Base-by-base conservation (phyloP, 495 filamentous ascomycete genomes). In the Daldinia grandis region DNA sequence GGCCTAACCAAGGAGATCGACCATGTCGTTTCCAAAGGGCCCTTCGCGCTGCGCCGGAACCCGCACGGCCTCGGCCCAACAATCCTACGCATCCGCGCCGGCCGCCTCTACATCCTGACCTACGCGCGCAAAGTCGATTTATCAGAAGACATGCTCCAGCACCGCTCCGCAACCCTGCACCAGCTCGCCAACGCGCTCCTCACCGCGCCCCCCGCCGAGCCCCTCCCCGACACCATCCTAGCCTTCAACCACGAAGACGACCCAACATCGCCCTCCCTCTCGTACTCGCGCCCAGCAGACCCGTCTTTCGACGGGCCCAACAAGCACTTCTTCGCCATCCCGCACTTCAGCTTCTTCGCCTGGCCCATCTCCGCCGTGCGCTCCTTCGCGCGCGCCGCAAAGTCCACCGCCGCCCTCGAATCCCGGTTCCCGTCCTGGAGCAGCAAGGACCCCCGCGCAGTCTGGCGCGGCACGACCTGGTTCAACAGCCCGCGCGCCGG, bases 321-420 rank as follows among this genome's bases (percentile, higher is more conserved):
- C 4, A 54, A 61, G 5, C 80, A 79, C 12, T 78, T 83, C 56
- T 94, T 92, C 88, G 73, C 92, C 3, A 91, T 94, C 80, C 92
- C 92, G 0, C 91, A 94, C 79, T 94, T 94, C 76, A 86, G 88
- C 66, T 92, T 90, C 81, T 94, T 90, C 89, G 81, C 88, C 1
- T 93, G 90, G 89, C 83, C 88, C 0, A 83, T 90, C 47, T 81
- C 87, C 31, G 81, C 85, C 62, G 82, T 92, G 44, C 86, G 86
- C 4, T 85, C 87, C 7, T 87, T 90, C 58, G 71, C 81, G 14
- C 85, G 86, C 64, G 85, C 88, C 2, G 72, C 78, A 0, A 21
- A 51, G 3, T 85, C 85, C 25, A 86, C 89, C 47, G 44, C 78
- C 0, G 4, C n/a, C 0, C 62, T 85, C 38, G 84, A 86, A 40